Evolutionary conservation across 2,329 filamentous ascomycete genomes (phyloP).

Genomic region (Venturia aucupariae): DNA sequence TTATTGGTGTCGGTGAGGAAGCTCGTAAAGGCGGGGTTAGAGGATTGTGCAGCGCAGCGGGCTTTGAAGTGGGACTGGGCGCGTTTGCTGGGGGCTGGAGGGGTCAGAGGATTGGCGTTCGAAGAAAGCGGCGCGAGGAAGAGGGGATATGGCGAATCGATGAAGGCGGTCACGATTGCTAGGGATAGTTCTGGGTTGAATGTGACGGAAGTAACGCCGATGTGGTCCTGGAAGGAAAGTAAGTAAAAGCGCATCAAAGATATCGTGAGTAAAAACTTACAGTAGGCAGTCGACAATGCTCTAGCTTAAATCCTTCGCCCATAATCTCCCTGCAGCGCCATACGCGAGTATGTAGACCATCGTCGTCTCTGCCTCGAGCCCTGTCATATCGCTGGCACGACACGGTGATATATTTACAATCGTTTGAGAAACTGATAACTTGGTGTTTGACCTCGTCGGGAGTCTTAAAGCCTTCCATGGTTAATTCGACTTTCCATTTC

Average conservation of each 20-base stretch:
- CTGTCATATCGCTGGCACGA: neutral
- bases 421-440: neutral
- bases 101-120: neutral
- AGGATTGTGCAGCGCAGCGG: slow-evolving; percentile 1
- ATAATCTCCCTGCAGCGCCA: neutral
- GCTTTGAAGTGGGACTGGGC: slow-evolving; percentile 2
- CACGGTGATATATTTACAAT: neutral
- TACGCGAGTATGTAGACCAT: neutral
- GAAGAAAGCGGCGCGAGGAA: neutral
- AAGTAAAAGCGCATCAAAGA: neutral
- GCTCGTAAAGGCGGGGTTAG: neutral
- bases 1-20: slow-evolving; percentile 6
- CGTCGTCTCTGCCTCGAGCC: neutral
- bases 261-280: neutral
- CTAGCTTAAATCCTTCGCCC: neutral
- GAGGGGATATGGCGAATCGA: slow-evolving; percentile 2
- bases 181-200: neutral
- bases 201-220: neutral
- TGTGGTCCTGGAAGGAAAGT: neutral
- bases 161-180: neutral
- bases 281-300: neutral
- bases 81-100: neutral
- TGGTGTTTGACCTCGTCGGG: neutral
- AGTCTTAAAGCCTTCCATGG: neutral
- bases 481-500: neutral